These are phyloP conservation scores for Rhizopogon roseolus DNA, from an alignment of 768 basidiomycete species.

Conservation along the genomic window DNA sequence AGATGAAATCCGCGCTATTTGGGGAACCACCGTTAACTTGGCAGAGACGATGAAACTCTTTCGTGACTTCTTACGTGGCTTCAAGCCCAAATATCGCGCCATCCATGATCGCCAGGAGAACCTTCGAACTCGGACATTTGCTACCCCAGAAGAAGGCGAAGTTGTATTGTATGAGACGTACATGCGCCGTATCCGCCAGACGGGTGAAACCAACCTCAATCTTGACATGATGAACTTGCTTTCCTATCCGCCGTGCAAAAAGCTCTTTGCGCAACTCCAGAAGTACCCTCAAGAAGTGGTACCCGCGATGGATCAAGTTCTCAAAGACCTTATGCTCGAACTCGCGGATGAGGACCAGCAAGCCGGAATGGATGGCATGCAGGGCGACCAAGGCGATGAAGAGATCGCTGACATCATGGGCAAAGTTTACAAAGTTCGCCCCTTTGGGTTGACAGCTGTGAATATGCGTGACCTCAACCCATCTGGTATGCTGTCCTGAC, in stretches of 20 bases:
- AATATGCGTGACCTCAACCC: conserved; percentile 98
- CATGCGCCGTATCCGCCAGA: conserved; percentile 80
- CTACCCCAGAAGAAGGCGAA: conserved; percentile 65
- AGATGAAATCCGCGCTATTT: conserved; percentile 87
- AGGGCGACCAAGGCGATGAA: conserved; percentile 68
- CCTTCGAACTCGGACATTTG: conserved; percentile 41
- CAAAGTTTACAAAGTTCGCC: conserved; percentile 88
- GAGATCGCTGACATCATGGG: conserved; percentile 87
- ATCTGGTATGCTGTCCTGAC: conserved; percentile 48
- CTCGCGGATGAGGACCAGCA: conserved; percentile 77
- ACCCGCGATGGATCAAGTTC: conserved; percentile 93
- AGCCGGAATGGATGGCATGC: conserved; percentile 69
- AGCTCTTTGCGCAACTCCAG: conserved; percentile 76
- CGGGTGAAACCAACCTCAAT: conserved; percentile 91
- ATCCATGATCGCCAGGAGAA: conserved; percentile 65
- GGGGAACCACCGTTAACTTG: conserved; percentile 96
- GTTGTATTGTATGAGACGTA: conserved; percentile 74
- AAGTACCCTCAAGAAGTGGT: conserved; percentile 98
- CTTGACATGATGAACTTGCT: conserved; percentile 83
- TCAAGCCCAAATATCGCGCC: conserved; percentile 87
- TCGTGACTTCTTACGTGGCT: conserved; percentile 82
- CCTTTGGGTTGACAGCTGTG: conserved; percentile 75
- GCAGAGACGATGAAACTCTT: conserved; percentile 89
- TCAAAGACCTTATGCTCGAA: conserved; percentile 91
- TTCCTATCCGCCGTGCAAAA: conserved; percentile 80